Percentiles rank a stretch among this genome's conserved stretches.
Conservation (phyloP, 495 filamentous ascomycete genomes). For the Aspergillus sparsus region DNA sequence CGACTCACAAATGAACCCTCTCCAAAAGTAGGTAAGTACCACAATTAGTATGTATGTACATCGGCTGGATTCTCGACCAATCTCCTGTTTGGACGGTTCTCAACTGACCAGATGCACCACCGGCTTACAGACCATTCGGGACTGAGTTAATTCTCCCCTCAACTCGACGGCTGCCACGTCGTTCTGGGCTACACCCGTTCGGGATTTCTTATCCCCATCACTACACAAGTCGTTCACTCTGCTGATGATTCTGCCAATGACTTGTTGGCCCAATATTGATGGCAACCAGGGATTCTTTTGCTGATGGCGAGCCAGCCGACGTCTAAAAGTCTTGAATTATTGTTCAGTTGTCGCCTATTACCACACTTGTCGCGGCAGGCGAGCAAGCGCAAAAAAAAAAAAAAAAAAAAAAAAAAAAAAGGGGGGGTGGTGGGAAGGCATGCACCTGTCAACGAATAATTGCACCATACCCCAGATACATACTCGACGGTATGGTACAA, state of each 20-base stretch:
- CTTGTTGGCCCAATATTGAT: conserved; percentile 7
- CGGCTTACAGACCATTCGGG: conserved; percentile 26
- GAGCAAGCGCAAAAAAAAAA: background rate
- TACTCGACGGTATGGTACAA: background rate
- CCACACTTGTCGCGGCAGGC: conserved; percentile 12
- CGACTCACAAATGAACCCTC: background rate
- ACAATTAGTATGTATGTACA: conserved; percentile 5
- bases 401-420: conserved; percentile 3
- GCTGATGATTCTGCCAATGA: background rate
- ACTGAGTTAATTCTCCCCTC: conserved; percentile 19
- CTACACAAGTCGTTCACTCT: background rate
- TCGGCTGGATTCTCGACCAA: conserved; percentile 8
- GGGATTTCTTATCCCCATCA: conserved; percentile 18
- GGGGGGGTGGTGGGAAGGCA: no score
- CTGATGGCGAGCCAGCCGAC: conserved; percentile 19
- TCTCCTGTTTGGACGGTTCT: conserved; percentile 6
- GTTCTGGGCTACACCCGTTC: conserved; percentile 28
- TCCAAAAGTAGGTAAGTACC: background rate
- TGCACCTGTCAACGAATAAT: background rate
- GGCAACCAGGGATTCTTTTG: conserved; percentile 15
- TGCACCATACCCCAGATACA: background rate
- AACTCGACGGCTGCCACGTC: conserved; percentile 33
- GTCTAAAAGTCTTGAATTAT: background rate
- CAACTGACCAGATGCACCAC: conserved; percentile 17
- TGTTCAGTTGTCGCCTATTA: conserved; percentile 16